Conservation (phyloP, 1,284 basidiomycete species). For the Ustilago crameri region DNA sequence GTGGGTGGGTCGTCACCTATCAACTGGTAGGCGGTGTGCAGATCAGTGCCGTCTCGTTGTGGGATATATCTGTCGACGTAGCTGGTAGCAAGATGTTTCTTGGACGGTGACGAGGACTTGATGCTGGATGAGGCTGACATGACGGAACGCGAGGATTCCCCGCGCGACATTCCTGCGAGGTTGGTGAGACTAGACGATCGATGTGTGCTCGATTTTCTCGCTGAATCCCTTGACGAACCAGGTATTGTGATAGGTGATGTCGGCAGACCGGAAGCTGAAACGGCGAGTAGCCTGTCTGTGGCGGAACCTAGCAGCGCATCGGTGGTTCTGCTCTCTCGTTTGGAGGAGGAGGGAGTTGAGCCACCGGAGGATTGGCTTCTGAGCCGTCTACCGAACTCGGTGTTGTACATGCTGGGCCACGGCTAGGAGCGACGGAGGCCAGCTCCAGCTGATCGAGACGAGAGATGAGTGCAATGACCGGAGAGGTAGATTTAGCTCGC, state of each 20-base stretch:
- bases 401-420: slow-evolving; percentile 55
- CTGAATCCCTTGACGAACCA: slow-evolving; percentile 23
- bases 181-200: slow-evolving; percentile 48
- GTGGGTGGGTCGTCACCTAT: slow-evolving; percentile 68
- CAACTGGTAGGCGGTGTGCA: slow-evolving; percentile 71
- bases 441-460: neutral
- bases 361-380: slow-evolving; percentile 53
- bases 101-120: slow-evolving; percentile 30
- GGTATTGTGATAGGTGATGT: slow-evolving; percentile 37
- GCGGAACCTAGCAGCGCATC: slow-evolving; percentile 28
- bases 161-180: slow-evolving; percentile 23
- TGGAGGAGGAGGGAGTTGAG: slow-evolving; percentile 36
- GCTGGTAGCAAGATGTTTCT: slow-evolving; percentile 33
- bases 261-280: slow-evolving; percentile 10
- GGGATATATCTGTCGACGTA: slow-evolving; percentile 70
- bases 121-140: slow-evolving; percentile 29
- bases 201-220: slow-evolving; percentile 24
- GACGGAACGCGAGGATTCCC: slow-evolving; percentile 28
- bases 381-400: slow-evolving; percentile 57
- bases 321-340: slow-evolving; percentile 26
- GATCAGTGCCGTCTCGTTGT: slow-evolving; percentile 71
- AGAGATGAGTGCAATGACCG: neutral
- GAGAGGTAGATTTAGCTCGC: neutral
- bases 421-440: slow-evolving; percentile 10
- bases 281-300: slow-evolving; percentile 32